These are phyloP conservation scores for Sporothrix phasma DNA, from an alignment of 2,329 filamentous ascomycete species.

Conservation along the genomic window DNA sequence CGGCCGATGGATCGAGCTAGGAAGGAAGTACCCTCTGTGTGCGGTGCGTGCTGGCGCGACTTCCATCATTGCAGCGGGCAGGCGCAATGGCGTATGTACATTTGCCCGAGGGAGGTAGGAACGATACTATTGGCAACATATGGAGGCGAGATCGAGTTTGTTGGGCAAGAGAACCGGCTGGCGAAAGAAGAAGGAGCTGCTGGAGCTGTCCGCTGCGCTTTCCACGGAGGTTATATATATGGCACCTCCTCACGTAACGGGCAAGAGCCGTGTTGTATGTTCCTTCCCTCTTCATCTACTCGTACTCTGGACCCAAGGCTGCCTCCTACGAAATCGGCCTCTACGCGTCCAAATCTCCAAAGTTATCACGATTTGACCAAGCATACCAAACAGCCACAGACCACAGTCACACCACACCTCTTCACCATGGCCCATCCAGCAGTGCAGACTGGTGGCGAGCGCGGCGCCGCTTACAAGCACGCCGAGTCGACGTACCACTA, in stretches of 20 bases:
- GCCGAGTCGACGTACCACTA: constrained; percentile 39
- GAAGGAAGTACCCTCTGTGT: neutral
- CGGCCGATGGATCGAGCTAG: neutral
- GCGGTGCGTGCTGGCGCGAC: neutral
- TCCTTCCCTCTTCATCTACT: neutral
- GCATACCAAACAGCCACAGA: neutral
- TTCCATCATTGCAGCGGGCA: neutral
- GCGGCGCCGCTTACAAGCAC: neutral
- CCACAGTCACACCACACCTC: neutral
- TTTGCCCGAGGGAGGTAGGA: neutral
- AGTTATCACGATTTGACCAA: neutral
- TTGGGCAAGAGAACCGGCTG: neutral
- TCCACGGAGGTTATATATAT: neutral
- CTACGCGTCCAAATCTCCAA: no score
- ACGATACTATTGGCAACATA: neutral
- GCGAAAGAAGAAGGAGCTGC: neutral
- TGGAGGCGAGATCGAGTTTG: neutral
- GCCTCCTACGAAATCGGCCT: no score
- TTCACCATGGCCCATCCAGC: constrained; percentile 1
- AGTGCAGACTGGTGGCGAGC: neutral
- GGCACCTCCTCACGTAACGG: neutral
- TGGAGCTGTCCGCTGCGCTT: neutral
- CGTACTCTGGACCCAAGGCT: neutral
- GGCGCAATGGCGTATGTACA: neutral
- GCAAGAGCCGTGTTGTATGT: neutral